Conservation (phyloP, 2,329 filamentous ascomycete genomes). For the Monilinia polystroma region DNA sequence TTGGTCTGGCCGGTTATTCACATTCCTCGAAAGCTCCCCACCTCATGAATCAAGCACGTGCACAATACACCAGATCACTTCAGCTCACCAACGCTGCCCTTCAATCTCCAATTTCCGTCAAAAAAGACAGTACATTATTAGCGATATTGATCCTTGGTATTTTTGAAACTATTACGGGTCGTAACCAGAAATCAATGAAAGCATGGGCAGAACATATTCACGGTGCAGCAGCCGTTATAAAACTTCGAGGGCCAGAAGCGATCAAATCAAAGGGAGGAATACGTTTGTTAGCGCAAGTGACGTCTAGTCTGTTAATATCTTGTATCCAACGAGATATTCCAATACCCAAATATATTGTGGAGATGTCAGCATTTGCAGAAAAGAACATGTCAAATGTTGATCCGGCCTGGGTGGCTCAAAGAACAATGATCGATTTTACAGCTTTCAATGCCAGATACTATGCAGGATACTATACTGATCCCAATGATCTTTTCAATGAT, state of each 20-base stretch:
- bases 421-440: conserved; percentile 41
- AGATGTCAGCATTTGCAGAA: conserved; percentile 47
- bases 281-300: conserved; percentile 55
- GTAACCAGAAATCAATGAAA: conserved; percentile 47
- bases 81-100: conserved; percentile 52
- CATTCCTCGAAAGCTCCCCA: conserved; percentile 41
- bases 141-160: conserved; percentile 54
- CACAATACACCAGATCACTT: conserved; percentile 53
- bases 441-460: conserved; percentile 29
- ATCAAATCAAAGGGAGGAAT: conserved; percentile 48
- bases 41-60: conserved; percentile 49
- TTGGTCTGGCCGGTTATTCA: conserved; percentile 53
- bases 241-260: conserved; percentile 50
- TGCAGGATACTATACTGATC: not conserved
- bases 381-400: conserved; percentile 42
- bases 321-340: conserved; percentile 52
- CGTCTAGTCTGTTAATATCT: conserved; percentile 51
- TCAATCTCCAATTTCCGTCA: conserved; percentile 46
- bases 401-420: conserved; percentile 47
- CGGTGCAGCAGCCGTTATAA: conserved; percentile 52
- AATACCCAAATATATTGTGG: conserved; percentile 49
- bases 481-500: conserved; percentile 26
- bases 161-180: conserved; percentile 54
- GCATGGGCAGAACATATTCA: conserved; percentile 56
- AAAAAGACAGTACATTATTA: conserved; percentile 56